phyloP scores from a whole-genome alignment of 2,329 filamentous ascomycete species.

The Diaporthe humulicola region DNA sequence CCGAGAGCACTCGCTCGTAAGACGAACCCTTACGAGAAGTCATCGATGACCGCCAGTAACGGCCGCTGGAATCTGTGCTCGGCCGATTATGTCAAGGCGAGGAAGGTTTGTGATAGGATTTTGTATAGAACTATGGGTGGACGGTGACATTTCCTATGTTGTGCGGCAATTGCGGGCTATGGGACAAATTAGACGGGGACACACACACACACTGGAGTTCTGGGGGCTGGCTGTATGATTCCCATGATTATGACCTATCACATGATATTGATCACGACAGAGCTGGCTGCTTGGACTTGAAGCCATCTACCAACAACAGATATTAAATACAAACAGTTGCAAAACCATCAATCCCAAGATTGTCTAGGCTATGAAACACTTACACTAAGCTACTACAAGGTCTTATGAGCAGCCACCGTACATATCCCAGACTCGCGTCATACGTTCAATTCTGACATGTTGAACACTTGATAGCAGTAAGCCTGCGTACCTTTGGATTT shows the following conservation, averaged over 20 bases:
- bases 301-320: neutral
- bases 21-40: neutral
- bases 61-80: neutral
- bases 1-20: neutral
- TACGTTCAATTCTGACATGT: neutral
- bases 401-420: neutral
- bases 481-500: neutral
- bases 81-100: neutral
- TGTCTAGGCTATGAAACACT: neutral
- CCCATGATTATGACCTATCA: neutral
- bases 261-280: neutral
- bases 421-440: neutral
- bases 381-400: neutral
- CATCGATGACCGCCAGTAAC: neutral
- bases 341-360: neutral
- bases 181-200: neutral
- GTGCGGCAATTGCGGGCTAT: neutral
- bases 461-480: neutral
- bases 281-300: neutral
- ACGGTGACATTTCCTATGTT: neutral
- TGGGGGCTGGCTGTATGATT: neutral
- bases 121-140: neutral
- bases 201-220: neutral
- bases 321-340: neutral
- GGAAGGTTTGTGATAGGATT: neutral